These are phyloP conservation scores for Ogataea thermomethanolica DNA, from an alignment of 805 yeast genomes.

Conservation along the genomic window DNA sequence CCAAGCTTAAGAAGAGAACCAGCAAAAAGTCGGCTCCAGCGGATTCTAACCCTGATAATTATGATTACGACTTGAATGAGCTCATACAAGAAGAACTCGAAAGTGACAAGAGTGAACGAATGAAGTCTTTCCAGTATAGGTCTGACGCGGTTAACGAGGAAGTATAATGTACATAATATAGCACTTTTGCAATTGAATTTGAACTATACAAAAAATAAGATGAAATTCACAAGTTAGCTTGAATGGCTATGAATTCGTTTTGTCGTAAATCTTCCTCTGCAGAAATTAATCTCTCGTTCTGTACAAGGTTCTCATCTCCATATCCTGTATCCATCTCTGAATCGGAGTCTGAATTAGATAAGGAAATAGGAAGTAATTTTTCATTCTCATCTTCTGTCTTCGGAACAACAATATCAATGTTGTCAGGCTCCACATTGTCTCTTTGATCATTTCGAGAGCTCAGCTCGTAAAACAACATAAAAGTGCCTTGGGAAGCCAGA, in stretches of 20 bases:
- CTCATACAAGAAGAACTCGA: conserved; percentile 37
- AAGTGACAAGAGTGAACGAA: conserved; percentile 22
- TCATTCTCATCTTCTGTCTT: conserved; percentile 2
- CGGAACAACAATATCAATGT: conserved; percentile 7
- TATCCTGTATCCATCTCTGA: not conserved
- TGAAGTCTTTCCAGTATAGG: not conserved
- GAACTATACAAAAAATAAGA: not conserved
- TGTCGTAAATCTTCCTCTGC: conserved; percentile 19
- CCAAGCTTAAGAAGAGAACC: conserved; percentile 19
- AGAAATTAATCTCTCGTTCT: not conserved
- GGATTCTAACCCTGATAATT: conserved; percentile 39
- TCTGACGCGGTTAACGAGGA: not conserved
- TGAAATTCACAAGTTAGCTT: conserved; percentile 16
- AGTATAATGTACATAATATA: not conserved
- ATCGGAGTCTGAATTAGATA: not conserved
- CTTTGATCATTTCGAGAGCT: conserved; percentile 26
- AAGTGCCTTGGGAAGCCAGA: conserved; percentile 77
- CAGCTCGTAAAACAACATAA: conserved; percentile 85
- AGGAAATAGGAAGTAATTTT: not conserved
- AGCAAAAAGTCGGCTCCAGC: not conserved
- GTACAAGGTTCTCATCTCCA: not conserved
- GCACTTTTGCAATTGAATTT: no score
- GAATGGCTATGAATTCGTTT: conserved; percentile 20
- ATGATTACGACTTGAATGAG: conserved; percentile 47
- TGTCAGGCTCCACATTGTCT: conserved; percentile 13